Base-by-base conservation (phyloP, 2,329 filamentous ascomycete species). In the Fusarium siculi region DNA sequence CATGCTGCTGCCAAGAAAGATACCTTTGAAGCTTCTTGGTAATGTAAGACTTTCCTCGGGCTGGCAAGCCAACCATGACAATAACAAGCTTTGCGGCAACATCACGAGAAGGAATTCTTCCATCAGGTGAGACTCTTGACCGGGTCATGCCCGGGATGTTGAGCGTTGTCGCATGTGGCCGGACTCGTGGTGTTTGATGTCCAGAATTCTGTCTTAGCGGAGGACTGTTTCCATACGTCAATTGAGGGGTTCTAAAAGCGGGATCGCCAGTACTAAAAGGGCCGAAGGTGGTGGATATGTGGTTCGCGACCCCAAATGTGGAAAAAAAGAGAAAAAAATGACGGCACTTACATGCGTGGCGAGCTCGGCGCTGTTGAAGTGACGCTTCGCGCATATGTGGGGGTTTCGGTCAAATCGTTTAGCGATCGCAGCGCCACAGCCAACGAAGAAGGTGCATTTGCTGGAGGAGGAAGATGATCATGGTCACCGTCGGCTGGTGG, bases 11-110 rank as follows among this genome's bases (percentile, higher is more conserved):
- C 96, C 96, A 99, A 55, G 97, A 96, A 56, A 99, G 85, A 80
- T 98, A 99, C 70, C 96, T 90, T 66, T 96, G 93, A 72, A 99
- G 89, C 85, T 99, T 99, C 87, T 98, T 98, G 70, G 96, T 98
- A 78, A 99, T 97, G 84, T 99, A 99, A 62, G 95, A 98, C 85
- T 99, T 99, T 80, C 96, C 96, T 78, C 96, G 89, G 15, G 96
- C 96, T 6, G 96, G 96, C 77, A 99, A 85, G 72, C 96, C 96
- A 68, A 99, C 96, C 96, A 99, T 99, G 81, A 99, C 91, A 78
- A 99, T 97, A 80, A 98, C 94, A 70, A 99, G 87, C 86, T 99
- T 99, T 44, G 96, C 93, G 55, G 95, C 96, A 55, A 99, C 93
- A 87, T 99, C 96, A 79, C 96, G 90, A 80, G 96, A 92, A 62